phyloP scores from a whole-genome alignment of 116 monocot species.

The Iris pallida region DNA sequence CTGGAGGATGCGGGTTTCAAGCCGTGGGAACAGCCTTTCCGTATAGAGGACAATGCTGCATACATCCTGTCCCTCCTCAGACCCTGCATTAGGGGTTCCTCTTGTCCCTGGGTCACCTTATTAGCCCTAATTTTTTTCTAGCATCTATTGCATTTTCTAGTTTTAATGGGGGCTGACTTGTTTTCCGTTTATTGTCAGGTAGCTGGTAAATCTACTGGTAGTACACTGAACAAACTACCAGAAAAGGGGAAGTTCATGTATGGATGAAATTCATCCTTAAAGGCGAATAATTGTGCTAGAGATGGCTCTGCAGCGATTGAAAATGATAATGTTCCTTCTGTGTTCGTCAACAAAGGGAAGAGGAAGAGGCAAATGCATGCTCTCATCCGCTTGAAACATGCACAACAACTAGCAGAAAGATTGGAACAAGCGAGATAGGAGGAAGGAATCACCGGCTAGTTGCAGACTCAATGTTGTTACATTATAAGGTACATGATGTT shows the following conservation, averaged over 20 bases:
- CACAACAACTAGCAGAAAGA: slow-evolving; percentile 19
- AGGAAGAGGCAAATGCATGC: neutral
- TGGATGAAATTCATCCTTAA: slow-evolving; percentile 2
- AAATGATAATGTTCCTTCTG: no score
- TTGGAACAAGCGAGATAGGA: slow-evolving; percentile 12
- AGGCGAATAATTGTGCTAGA: neutral
- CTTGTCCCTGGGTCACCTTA: no score
- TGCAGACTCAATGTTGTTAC: neutral
- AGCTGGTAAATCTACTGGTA: neutral
- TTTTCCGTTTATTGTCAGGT: no score
- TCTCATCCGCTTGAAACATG: neutral
- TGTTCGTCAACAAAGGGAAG: neutral
- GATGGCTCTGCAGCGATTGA: neutral
- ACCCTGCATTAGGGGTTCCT: no score
- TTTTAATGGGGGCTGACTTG: no score
- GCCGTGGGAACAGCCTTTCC: no score
- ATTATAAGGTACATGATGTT: slow-evolving; percentile 57
- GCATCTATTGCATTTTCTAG: no score
- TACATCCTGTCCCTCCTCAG: no score
- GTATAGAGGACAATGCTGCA: no score
- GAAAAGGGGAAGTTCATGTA: slow-evolving; percentile 6
- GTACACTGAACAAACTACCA: neutral
- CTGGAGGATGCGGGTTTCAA: no score
- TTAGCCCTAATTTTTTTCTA: no score
- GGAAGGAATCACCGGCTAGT: neutral